These are phyloP conservation scores for Sodiomyces alkalinus DNA, from an alignment of 2,329 filamentous ascomycete species.

Conservation along the genomic window DNA sequence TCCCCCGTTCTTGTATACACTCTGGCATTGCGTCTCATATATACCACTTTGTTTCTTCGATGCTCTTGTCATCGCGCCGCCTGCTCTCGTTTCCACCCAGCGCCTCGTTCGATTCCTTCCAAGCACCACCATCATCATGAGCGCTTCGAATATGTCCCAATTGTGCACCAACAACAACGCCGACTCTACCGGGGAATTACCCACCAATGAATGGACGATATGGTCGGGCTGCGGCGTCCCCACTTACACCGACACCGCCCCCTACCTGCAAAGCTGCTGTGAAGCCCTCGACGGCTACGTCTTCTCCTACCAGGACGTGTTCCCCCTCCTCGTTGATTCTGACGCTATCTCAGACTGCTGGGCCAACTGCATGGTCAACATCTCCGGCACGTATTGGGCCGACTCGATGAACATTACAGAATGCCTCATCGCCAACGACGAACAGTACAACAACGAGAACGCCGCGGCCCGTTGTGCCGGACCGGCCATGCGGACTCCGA, in stretches of 20 bases:
- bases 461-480: neutral
- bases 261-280: conserved; percentile 1
- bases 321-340: conserved; percentile 1
- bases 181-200: conserved; percentile 1
- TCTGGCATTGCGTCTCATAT: neutral
- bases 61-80: neutral
- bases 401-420: conserved; percentile 2
- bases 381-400: conserved; percentile 1
- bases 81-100: too few species aligned
- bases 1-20: neutral
- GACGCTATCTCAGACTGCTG: neutral
- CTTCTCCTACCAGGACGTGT: conserved; percentile 1
- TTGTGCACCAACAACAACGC: conserved; percentile 1
- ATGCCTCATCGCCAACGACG: neutral
- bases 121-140: neutral
- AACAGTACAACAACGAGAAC: neutral
- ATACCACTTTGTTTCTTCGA: neutral
- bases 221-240: conserved; percentile 2
- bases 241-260: neutral
- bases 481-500: conserved; percentile 1
- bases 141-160: neutral
- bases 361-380: conserved; percentile 1
- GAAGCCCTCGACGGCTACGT: conserved; percentile 1
- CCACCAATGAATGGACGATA: neutral
- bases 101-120: neutral